Conservation (phyloP, 2,329 filamentous ascomycete species). For the Tricladium varicosporioides region DNA sequence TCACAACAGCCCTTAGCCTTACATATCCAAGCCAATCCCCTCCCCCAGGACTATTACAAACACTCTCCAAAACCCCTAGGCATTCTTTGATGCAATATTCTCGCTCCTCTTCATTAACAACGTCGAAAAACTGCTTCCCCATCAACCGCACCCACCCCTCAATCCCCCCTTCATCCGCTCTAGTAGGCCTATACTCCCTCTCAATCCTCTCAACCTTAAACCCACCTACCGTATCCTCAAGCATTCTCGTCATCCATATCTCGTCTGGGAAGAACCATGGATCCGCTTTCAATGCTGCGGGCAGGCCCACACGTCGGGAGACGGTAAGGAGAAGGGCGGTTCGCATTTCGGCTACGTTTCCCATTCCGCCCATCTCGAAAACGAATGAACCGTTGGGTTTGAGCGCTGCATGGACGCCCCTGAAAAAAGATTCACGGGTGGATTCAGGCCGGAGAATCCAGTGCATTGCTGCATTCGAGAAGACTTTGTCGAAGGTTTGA, state of each 20-base stretch:
- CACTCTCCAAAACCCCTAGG: slow-evolving; percentile 50
- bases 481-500: slow-evolving; percentile 49
- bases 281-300: slow-evolving; percentile 46
- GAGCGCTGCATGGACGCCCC: slow-evolving; percentile 49
- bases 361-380: slow-evolving; percentile 71
- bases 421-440: slow-evolving; percentile 49
- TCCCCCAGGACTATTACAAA: slow-evolving; percentile 55
- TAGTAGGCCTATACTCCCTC: slow-evolving; percentile 63
- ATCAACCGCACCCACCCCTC: slow-evolving; percentile 66
- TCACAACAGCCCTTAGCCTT: slow-evolving; percentile 48
- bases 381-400: slow-evolving; percentile 55
- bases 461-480: slow-evolving; percentile 63
- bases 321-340: slow-evolving; percentile 55
- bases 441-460: slow-evolving; percentile 56
- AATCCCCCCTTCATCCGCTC: slow-evolving; percentile 55
- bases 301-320: slow-evolving; percentile 47
- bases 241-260: slow-evolving; percentile 46
- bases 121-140: slow-evolving; percentile 57
- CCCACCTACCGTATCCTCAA: slow-evolving; percentile 42
- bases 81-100: slow-evolving; percentile 55
- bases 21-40: slow-evolving; percentile 57
- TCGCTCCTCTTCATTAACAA: slow-evolving; percentile 45
- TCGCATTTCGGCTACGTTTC: slow-evolving; percentile 64
- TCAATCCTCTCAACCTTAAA: slow-evolving; percentile 48
- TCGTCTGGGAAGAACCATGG: slow-evolving; percentile 75